Conservation (phyloP, 2,329 filamentous ascomycete species). For the Dactylellina leptospora region DNA sequence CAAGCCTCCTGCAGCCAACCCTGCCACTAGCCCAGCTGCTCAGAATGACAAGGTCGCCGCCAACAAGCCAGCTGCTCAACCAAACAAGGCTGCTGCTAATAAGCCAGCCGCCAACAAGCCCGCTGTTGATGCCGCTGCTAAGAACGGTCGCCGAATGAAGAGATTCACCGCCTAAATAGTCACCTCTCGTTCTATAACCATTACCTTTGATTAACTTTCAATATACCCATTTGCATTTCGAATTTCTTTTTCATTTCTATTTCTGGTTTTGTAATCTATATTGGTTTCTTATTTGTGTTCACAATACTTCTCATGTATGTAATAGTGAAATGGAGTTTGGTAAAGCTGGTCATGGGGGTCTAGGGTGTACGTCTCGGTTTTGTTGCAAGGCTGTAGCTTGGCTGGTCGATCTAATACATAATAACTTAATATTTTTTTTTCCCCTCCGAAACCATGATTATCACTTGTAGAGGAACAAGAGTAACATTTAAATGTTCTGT, state of each 20-base stretch:
- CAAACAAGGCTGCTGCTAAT: not conserved
- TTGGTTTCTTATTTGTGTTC: not conserved
- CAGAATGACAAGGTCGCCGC: not conserved
- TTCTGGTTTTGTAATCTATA: not conserved
- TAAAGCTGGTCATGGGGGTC: no score
- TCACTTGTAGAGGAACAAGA: no score
- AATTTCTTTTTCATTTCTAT: not conserved
- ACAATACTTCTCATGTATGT: not conserved
- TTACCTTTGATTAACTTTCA: not conserved
- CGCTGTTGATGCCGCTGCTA: not conserved
- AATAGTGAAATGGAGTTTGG: slow-evolving; percentile 9
- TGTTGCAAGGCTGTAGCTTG: no score
- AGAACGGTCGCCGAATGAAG: not conserved
- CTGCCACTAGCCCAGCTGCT: not conserved
- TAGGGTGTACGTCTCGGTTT: no score
- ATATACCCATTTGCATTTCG: not conserved
- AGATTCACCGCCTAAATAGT: slow-evolving; percentile 2
- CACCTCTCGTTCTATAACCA: not conserved
- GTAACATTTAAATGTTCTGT: no score
- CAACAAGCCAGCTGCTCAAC: not conserved
- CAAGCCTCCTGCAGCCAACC: not conserved
- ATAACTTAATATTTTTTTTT: no score
- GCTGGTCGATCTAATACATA: no score
- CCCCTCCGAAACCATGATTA: no score
- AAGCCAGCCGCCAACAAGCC: not conserved